Evolutionary conservation across 108 stramenopile species (phyloP).

Genomic region (Cyclostephanos tholiformis): DNA sequence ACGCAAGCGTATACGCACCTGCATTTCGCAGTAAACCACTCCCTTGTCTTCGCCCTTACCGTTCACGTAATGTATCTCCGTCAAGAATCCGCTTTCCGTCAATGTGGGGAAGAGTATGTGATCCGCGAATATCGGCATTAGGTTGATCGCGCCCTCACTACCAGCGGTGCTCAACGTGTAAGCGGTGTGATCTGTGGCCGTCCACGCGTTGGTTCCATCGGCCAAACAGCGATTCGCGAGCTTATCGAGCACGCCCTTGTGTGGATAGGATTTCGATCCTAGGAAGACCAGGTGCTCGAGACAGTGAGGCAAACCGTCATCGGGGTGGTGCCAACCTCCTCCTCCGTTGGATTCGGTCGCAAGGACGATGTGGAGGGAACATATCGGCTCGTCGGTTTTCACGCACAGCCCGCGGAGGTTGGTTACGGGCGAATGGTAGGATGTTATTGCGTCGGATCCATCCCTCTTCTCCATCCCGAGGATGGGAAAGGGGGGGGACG

Average conservation of each 20-base stretch:
- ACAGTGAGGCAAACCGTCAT: conserved; percentile 55
- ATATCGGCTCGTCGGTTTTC: conserved; percentile 48
- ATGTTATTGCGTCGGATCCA: conserved; percentile 12
- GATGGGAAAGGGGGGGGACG: conserved; percentile 30
- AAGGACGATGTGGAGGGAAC: conserved; percentile 46
- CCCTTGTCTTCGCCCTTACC: conserved; percentile 53
- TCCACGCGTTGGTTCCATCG: conserved; percentile 56
- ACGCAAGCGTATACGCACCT: conserved; percentile 5
- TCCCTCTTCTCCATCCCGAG: conserved; percentile 13
- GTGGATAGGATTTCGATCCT: conserved; percentile 44
- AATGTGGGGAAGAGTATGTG: conserved; percentile 54
- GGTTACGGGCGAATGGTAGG: conserved; percentile 41
- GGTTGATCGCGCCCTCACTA: conserved; percentile 37
- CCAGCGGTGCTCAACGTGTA: conserved; percentile 55
- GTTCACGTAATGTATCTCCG: conserved; percentile 53
- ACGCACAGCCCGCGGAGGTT: conserved; percentile 38
- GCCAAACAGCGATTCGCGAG: conserved; percentile 58
- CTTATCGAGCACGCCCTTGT: conserved; percentile 56
- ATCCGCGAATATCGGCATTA: conserved; percentile 51
- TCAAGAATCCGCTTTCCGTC: conserved; percentile 49
- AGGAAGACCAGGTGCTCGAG: conserved; percentile 55
- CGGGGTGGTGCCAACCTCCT: conserved; percentile 43
- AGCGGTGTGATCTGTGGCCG: conserved; percentile 57
- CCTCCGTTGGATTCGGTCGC: conserved; percentile 52
- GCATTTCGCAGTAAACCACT: conserved; percentile 58